Conservation (phyloP, 2,329 filamentous ascomycete genomes). For the Botrytis pseudocinerea region DNA sequence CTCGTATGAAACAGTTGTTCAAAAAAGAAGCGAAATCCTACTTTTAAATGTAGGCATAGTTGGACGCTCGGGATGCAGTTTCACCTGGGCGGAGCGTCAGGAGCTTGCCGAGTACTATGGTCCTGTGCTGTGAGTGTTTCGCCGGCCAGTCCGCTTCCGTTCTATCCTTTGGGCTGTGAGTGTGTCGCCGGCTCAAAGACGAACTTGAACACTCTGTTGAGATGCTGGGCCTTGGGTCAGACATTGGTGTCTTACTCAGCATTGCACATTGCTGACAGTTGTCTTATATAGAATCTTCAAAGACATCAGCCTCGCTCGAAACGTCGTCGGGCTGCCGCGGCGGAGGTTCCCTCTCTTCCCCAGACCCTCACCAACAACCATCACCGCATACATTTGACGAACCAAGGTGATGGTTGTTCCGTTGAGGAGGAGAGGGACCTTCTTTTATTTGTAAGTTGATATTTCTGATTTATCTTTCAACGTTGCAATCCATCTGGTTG, state of each 20-base stretch:
- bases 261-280: neutral
- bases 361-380: neutral
- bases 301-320: neutral
- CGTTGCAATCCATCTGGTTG: neutral
- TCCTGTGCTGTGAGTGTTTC: neutral
- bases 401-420: neutral
- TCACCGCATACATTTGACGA: neutral
- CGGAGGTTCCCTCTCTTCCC: neutral
- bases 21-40: neutral
- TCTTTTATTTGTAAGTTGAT: neutral
- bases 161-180: neutral
- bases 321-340: neutral
- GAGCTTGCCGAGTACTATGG: constrained; percentile 15
- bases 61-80: neutral
- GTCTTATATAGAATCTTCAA: neutral
- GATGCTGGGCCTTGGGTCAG: neutral
- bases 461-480: too few species aligned
- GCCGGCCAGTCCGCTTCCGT: neutral
- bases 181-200: neutral
- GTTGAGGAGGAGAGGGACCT: neutral
- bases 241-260: constrained; percentile 5
- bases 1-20: neutral
- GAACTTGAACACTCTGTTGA: neutral
- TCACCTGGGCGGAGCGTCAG: neutral
- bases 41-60: neutral